phyloP scores from a whole-genome alignment of 805 yeast species.

The Lipomyces starkeyi region DNA sequence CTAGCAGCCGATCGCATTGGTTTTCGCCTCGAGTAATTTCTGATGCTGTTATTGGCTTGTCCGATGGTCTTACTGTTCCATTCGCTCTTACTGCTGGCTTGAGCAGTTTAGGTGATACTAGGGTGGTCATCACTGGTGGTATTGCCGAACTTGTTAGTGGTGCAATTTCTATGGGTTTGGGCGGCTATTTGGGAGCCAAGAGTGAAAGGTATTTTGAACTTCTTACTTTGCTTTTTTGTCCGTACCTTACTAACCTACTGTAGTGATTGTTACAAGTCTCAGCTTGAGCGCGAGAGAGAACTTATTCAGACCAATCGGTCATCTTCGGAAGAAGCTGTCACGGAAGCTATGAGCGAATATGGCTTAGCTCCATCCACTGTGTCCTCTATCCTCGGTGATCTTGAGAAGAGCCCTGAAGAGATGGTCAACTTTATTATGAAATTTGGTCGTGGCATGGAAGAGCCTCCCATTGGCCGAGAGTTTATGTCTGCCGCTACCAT shows the following conservation, averaged over 20 bases:
- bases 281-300: slow-evolving; percentile 37
- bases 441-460: slow-evolving; percentile 90
- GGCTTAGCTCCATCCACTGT: slow-evolving; percentile 73
- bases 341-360: slow-evolving; percentile 78
- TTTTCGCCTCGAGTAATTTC: slow-evolving; percentile 83
- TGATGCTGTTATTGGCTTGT: slow-evolving; percentile 89
- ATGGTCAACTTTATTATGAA: slow-evolving; percentile 82
- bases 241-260: background rate
- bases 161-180: slow-evolving; percentile 96
- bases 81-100: slow-evolving; percentile 97
- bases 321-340: slow-evolving; percentile 73
- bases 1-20: slow-evolving; percentile 22
- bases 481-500: slow-evolving; percentile 86
- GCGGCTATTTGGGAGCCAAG: slow-evolving; percentile 94
- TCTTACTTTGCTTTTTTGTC: background rate
- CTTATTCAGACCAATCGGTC: slow-evolving; percentile 51
- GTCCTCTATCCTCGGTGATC: slow-evolving; percentile 72
- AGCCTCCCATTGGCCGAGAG: slow-evolving; percentile 92
- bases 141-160: slow-evolving; percentile 97
- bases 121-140: slow-evolving; percentile 95
- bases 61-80: slow-evolving; percentile 98
- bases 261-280: slow-evolving; percentile 39
- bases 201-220: slow-evolving; percentile 59
- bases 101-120: slow-evolving; percentile 86
- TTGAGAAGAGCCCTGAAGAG: slow-evolving; percentile 75